Evolutionary conservation across 2,329 filamentous ascomycete genomes (phyloP), one percentile per base, ranked within the genome.

Genomic region (Sphaceloma murrayae): DNA sequence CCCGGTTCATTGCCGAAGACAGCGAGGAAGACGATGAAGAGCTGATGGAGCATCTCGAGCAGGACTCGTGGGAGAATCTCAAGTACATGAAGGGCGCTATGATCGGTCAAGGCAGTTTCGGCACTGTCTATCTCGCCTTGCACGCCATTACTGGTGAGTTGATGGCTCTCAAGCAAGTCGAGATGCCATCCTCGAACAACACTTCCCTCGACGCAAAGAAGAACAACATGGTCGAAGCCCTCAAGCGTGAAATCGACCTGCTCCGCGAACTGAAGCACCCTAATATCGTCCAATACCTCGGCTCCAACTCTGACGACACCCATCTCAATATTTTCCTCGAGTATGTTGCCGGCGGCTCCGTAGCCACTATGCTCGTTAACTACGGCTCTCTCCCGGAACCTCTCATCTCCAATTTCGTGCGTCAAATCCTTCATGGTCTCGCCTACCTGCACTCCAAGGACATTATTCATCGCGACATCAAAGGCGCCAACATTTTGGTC

Each of bases 51-150:
- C 95, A 95, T 70, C 72, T 96, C 30, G 80, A 86, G 24, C 85
- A 86, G 51, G 86, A 95, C 59, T 93, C 86, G 6, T 96, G 91
- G 79, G 88, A 93, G 52, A 88, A 94, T 51, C 84, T 89, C 67
- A 94, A 94, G 63, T 98, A 93, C 85, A 96, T 98, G 87, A 95
- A 96, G 69, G 91, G 91, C 58, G 88, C 89, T 22, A 72, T 96
- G 51, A 98, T 98, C 53, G 91, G 91, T 22, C 87, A 95, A 64
- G 91, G 91, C 51, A 95, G 88, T 3, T 98, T 98, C 58, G 91
- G 91, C 56, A 88, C 82, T 54, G 91, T 98, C 43, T 98, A 93
- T 65, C 74, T 98, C 38, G 91, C 91, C 18, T 73, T 98, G 22
- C 91, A 98, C 61, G 85, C 91, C 40, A 83, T 98, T 45, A 98